Evolutionary conservation across 139 green algal species (phyloP).

Genomic region (Pycnococcus provasolii): DNA sequence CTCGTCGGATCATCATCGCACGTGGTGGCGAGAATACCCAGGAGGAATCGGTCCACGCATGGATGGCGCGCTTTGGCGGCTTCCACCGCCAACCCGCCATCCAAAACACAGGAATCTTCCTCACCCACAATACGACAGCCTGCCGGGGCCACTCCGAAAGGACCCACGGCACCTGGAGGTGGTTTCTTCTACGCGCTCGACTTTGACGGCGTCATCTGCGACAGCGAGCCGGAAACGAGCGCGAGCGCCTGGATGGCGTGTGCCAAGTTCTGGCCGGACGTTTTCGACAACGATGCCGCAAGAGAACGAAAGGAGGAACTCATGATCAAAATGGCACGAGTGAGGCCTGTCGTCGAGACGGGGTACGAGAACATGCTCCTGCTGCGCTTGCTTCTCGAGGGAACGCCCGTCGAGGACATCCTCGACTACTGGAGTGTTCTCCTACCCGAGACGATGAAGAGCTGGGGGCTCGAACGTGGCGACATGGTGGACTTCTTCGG

Average conservation of each 20-base stretch:
- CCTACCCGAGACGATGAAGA: slow-evolving; percentile 4
- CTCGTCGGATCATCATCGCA: too few relatives aligned
- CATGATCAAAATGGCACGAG: slow-evolving; percentile 65
- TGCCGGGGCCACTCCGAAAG: too few relatives aligned
- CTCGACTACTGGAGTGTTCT: background rate
- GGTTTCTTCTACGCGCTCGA: slow-evolving; percentile 62
- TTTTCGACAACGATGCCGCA: slow-evolving; percentile 53
- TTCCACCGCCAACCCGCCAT: too few relatives aligned
- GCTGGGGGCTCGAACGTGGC: slow-evolving; percentile 52
- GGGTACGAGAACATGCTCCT: slow-evolving; percentile 97
- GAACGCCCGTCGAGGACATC: slow-evolving; percentile 18
- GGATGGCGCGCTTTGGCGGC: too few relatives aligned
- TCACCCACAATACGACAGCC: too few relatives aligned
- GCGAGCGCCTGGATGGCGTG: slow-evolving; percentile 76
- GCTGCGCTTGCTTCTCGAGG: slow-evolving; percentile 46
- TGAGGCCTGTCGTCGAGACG: slow-evolving; percentile 92
- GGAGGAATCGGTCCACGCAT: too few relatives aligned
- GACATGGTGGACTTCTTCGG: slow-evolving; percentile 80
- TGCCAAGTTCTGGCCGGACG: slow-evolving; percentile 65
- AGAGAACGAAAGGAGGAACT: slow-evolving; percentile 50
- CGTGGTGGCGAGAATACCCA: too few relatives aligned
- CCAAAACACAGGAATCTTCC: too few relatives aligned
- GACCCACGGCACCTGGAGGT: too few relatives aligned
- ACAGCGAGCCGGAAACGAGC: slow-evolving; percentile 81
- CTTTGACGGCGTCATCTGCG: slow-evolving; percentile 95